phyloP scores from a whole-genome alignment of 1,284 basidiomycete species.

The Marasmius fiardii region DNA sequence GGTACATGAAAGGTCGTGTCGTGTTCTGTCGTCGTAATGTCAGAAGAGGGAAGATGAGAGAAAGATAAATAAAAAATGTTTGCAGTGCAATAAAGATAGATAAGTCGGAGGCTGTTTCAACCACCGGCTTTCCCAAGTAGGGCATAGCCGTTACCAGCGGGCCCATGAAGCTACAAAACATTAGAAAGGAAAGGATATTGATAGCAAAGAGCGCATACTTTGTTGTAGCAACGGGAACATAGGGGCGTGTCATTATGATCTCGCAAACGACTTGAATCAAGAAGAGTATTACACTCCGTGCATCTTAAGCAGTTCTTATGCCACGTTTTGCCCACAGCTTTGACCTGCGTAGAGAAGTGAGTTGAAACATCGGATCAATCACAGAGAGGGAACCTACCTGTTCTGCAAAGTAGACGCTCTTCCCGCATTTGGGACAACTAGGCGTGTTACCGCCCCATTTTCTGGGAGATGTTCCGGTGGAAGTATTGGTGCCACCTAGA shows the following conservation, averaged over 20 bases:
- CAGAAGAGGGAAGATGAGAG: not conserved
- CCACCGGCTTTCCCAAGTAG: slow-evolving; percentile 55
- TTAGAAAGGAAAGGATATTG: not conserved
- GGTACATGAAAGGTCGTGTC: too few relatives aligned
- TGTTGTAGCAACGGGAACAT: slow-evolving; percentile 69
- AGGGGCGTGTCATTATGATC: slow-evolving; percentile 72
- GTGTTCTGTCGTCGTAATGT: too few relatives aligned
- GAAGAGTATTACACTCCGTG: slow-evolving; percentile 56
- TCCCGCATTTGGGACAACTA: slow-evolving; percentile 51
- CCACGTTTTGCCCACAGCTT: slow-evolving; percentile 72
- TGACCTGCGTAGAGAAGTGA: slow-evolving; percentile 40
- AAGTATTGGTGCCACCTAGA: slow-evolving; percentile 24
- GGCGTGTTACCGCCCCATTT: slow-evolving; percentile 46
- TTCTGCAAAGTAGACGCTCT: slow-evolving; percentile 65
- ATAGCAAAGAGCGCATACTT: slow-evolving; percentile 40
- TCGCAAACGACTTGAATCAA: slow-evolving; percentile 67
- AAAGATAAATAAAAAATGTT: not conserved
- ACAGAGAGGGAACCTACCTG: slow-evolving; percentile 34
- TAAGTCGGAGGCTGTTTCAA: not conserved
- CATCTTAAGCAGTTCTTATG: slow-evolving; percentile 77
- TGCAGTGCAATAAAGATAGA: not conserved
- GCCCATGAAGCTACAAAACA: slow-evolving; percentile 56
- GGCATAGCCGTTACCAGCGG: slow-evolving; percentile 71
- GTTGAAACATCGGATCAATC: not conserved
- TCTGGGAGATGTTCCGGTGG: slow-evolving; percentile 28